These are phyloP conservation scores for Apostasia shenzhenica DNA, from an alignment of 106 monocot genomes.

Conservation along the genomic window DNA sequence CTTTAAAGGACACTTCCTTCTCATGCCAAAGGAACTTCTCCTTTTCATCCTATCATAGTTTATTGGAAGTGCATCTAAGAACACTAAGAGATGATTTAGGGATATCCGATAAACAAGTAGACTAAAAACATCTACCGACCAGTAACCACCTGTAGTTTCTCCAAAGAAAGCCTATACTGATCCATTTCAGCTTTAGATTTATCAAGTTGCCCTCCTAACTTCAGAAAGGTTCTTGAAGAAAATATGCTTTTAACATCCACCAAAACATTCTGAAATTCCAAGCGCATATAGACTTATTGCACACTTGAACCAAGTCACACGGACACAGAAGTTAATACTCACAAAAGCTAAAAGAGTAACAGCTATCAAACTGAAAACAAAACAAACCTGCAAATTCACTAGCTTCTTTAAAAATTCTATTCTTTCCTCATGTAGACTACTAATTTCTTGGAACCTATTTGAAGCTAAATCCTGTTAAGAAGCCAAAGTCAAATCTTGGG, in stretches of 20 bases:
- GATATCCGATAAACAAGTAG: conserved; percentile 5
- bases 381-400: conserved; percentile 54
- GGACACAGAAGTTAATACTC: not conserved
- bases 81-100: conserved; percentile 1
- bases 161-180: conserved; percentile 30
- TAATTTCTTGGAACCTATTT: conserved; percentile 56
- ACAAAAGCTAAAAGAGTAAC: not conserved
- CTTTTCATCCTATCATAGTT: conserved; percentile 57
- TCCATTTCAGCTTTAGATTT: conserved; percentile 69
- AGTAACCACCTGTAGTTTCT: conserved; percentile 91
- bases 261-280: conserved; percentile 53
- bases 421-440: conserved; percentile 57
- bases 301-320: not conserved
- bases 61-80: conserved; percentile 13
- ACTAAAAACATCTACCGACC: conserved; percentile 33
- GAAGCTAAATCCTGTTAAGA: conserved; percentile 62
- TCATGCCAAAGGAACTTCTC: conserved; percentile 82
- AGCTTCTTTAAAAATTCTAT: conserved; percentile 60
- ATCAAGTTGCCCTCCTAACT: conserved; percentile 43
- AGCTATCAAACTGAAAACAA: not conserved
- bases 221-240: conserved; percentile 51
- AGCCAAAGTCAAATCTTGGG: conserved; percentile 6
- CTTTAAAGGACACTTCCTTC: conserved; percentile 60
- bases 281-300: not conserved
- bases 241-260: conserved; percentile 42